A percentile compares a stretch with the other conserved stretches of the same genome.
Conservation (phyloP, 306 rosid species). For the Cucumis sativus region Cucumber_9930_V3 NC_026657.2:3998501-3999000, state of each 20-base stretch:
- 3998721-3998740: background rate
- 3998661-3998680: background rate
- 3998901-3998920: background rate
- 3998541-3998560: too few species aligned
- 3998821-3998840: background rate
- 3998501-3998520: too few species aligned
- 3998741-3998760: background rate
- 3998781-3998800: background rate
- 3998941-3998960: constrained; percentile 90
- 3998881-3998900: background rate
- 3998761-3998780: background rate
- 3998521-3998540: too few species aligned
- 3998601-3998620: too few species aligned
- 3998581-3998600: too few species aligned
- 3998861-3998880: background rate
- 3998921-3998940: constrained; percentile 38
- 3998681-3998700: background rate
- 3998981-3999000: constrained; percentile 84
- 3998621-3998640: too few species aligned
- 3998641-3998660: too few species aligned
- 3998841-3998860: constrained; percentile 1
- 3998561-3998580: too few species aligned
- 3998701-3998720: background rate
- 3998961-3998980: constrained; percentile 72
- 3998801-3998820: background rate